Conservation (phyloP, 306 rosid genomes). For the Begonia masoniana region DNA sequence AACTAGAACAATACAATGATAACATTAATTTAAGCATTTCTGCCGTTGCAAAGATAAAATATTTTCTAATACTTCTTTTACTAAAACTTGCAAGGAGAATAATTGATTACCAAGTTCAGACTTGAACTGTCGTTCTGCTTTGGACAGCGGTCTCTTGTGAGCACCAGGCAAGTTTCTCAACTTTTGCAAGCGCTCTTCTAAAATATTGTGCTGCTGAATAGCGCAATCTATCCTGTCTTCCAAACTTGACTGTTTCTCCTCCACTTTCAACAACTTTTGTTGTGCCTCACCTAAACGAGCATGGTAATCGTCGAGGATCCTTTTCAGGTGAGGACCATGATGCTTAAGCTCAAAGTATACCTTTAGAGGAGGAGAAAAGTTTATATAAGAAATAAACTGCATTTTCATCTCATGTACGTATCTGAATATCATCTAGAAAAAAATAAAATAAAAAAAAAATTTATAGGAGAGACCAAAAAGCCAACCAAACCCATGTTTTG, state of each 20-base stretch:
- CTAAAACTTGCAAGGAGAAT: neutral
- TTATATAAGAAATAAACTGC: too few species aligned
- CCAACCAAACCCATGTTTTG: too few species aligned
- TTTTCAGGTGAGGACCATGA: slow-evolving; percentile 79
- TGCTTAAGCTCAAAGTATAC: slow-evolving; percentile 79
- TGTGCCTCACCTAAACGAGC: slow-evolving; percentile 44
- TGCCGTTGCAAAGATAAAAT: too few species aligned
- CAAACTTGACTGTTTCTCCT: slow-evolving; percentile 37
- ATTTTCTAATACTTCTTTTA: too few species aligned
- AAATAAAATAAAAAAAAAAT: too few species aligned
- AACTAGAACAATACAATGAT: too few species aligned
- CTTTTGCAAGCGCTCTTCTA: slow-evolving; percentile 64
- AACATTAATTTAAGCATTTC: too few species aligned
- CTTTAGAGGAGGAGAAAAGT: slow-evolving; percentile 19
- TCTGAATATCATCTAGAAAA: too few species aligned
- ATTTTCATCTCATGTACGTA: too few species aligned
- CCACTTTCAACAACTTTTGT: slow-evolving; percentile 47
- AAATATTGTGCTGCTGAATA: slow-evolving; percentile 35
- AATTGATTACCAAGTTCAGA: slow-evolving; percentile 69
- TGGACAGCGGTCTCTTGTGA: slow-evolving; percentile 72
- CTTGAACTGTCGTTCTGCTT: slow-evolving; percentile 74
- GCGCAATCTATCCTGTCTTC: slow-evolving; percentile 46
- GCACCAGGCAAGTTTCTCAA: slow-evolving; percentile 62
- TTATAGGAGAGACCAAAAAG: too few species aligned
- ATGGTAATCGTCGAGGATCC: slow-evolving; percentile 59